phyloP scores from a whole-genome alignment of 805 yeast genomes.

The Kodamaea jinghongensis region DNA sequence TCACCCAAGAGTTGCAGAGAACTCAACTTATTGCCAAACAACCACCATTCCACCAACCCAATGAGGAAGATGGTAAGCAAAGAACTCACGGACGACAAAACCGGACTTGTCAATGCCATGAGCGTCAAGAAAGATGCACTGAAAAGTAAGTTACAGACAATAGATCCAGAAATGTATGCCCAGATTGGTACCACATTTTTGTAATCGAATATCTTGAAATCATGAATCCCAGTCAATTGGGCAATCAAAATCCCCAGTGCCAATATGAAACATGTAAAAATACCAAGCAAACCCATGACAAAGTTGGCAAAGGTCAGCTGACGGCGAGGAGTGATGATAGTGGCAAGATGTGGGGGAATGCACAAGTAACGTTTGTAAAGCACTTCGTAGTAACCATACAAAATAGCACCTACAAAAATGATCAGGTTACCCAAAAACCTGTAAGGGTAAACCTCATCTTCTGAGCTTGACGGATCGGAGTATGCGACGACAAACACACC shows the following conservation, averaged over 20 bases:
- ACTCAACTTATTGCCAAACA: slow-evolving; percentile 59
- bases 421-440: slow-evolving; percentile 67
- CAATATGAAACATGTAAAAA: slow-evolving; percentile 49
- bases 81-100: slow-evolving; percentile 66
- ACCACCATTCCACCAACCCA: slow-evolving; percentile 69
- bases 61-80: slow-evolving; percentile 76
- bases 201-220: slow-evolving; percentile 51
- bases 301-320: slow-evolving; percentile 82
- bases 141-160: slow-evolving; percentile 62
- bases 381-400: slow-evolving; percentile 83
- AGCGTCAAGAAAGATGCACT: slow-evolving; percentile 70
- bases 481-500: slow-evolving; percentile 84
- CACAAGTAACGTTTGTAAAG: slow-evolving; percentile 73
- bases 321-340: slow-evolving; percentile 49
- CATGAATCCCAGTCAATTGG: slow-evolving; percentile 55
- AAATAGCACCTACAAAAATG: slow-evolving; percentile 69
- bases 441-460: slow-evolving; percentile 48
- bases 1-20: slow-evolving; percentile 66
- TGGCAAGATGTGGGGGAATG: slow-evolving; percentile 57
- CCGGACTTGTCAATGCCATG: slow-evolving; percentile 85
- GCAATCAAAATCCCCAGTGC: slow-evolving; percentile 47
- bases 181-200: slow-evolving; percentile 40
- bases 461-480: slow-evolving; percentile 30
- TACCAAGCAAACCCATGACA: slow-evolving; percentile 66
- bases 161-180: slow-evolving; percentile 49